Base-by-base conservation (phyloP, 345 rosid species). In the Brassica nigra region DNA sequence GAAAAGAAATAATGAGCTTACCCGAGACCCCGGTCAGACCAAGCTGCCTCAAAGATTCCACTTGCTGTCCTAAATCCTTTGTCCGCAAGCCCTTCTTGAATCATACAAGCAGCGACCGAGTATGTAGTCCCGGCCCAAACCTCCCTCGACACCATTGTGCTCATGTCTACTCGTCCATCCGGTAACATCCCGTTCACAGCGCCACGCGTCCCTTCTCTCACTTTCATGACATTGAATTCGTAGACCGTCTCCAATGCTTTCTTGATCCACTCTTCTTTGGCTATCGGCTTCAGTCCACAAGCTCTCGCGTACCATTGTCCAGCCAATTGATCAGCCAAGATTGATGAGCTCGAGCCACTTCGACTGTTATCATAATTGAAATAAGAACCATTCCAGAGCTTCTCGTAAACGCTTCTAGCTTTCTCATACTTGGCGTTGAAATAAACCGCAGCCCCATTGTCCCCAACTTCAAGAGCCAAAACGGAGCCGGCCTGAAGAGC, bases 271-370 rank as follows among this genome's bases (percentile, higher is more conserved):
- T 88, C 89, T 81, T 89, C 89, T 62, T 89, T 87, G 0, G 85
- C 89, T 58, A 92, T 86, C 14, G 94, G 86, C 71, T 71, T 79
- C 47, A 92, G 81, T 14, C 89, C 92, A 54, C 91, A 86, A 10
- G 97, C 91, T 82, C 88, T 83, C 6, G 91, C 86, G 49, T 91
- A 91, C 97, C 97, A 92, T 76, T 92, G 93, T 64, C 97, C 95
- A 58, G 95, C 97, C 83, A 92, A 23, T 58, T 92, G 97, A 84
- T 92, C 97, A 36, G 91, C 93, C 66, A 88, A 90, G 79, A 92
- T 92, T 4, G 90, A 87, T 9, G 82, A 59, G 76, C 95, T 86
- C 11, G 87, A 86, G 57, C 83, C 85, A 2, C 88, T 75, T 20
- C 58, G 44, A 10, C 91, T 83, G 49, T 84, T 87, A 79, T 92